A percentile compares a stretch with the other conserved stretches of the same genome.
These are phyloP conservation scores for Cryptococcus sp. DNA, from an alignment of 1,284 basidiomycete species.

Conservation along the genomic window DNA sequence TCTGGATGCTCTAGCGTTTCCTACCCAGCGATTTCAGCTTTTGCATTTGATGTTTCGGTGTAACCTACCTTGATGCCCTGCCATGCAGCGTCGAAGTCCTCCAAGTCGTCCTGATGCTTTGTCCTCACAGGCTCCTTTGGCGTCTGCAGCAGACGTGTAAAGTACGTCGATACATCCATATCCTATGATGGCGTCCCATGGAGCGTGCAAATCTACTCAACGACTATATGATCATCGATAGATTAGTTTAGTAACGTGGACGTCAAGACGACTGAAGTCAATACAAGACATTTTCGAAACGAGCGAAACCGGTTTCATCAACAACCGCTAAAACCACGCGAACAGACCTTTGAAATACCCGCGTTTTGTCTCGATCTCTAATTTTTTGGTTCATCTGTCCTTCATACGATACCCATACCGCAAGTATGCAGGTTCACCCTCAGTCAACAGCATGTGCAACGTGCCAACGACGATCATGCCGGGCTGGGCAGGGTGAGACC, in stretches of 20 bases:
- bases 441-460: not conserved
- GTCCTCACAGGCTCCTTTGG: conserved; percentile 25
- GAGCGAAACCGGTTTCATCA: too few species aligned
- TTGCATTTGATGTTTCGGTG: not conserved
- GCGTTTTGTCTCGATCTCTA: not conserved
- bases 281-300: too few species aligned
- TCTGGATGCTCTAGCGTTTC: conserved; percentile 48
- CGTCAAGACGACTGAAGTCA: too few species aligned
- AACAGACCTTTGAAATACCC: too few species aligned
- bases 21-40: conserved; percentile 20
- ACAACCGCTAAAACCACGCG: too few species aligned
- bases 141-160: conserved; percentile 43
- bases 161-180: conserved; percentile 49
- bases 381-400: not conserved
- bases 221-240: too few species aligned
- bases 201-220: not conserved
- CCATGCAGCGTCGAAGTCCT: conserved; percentile 46
- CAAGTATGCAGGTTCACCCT: not conserved
- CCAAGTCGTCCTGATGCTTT: conserved; percentile 33
- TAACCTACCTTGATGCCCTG: conserved; percentile 28
- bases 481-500: too few species aligned
- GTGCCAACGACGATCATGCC: not conserved
- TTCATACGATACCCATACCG: too few species aligned
- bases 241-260: too few species aligned
- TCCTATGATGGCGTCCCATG: not conserved